phyloP scores from a whole-genome alignment of 345 rosid species.

The Rhodamnia argentea region DNA sequence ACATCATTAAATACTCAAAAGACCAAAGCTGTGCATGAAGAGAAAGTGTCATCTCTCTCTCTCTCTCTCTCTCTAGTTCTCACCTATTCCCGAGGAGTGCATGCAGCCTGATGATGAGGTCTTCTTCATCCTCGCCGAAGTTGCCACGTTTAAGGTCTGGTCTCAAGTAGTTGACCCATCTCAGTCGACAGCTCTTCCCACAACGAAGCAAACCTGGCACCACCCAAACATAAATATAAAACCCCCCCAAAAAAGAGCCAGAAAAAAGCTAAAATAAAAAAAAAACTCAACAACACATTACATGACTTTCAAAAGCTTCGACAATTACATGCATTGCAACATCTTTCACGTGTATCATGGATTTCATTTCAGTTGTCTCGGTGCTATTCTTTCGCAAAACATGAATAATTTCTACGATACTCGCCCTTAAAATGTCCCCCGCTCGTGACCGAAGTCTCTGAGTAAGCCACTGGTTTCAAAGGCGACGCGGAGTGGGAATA shows the following conservation, averaged over 20 bases:
- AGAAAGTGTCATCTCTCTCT: not conserved
- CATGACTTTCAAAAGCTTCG: not conserved
- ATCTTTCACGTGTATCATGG: not conserved
- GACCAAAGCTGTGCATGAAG: not conserved
- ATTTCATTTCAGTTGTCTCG: not conserved
- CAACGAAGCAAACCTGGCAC: conserved; percentile 8
- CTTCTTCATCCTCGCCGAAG: conserved; percentile 24
- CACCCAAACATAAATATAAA: not conserved
- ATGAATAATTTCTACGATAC: not conserved
- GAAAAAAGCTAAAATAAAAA: not conserved
- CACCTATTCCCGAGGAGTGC: conserved; percentile 25
- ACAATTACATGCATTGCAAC: not conserved
- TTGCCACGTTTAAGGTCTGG: conserved; percentile 26
- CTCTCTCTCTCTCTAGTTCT: not conserved
- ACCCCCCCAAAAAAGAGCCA: not conserved
- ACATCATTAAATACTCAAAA: not conserved
- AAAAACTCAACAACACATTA: not conserved
- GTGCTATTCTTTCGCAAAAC: not conserved
- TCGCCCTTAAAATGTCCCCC: not conserved
- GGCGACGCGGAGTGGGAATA: not conserved
- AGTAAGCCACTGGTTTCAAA: not conserved
- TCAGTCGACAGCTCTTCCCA: conserved; percentile 25
- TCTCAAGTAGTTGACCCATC: conserved; percentile 24
- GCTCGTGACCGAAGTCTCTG: not conserved
- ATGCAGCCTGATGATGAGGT: conserved; percentile 23